Evolutionary conservation across 192 early-diverging fungal genomes (phyloP), one percentile per base, ranked within the genome.

Genomic region (Kappamyces sp.): DNA sequence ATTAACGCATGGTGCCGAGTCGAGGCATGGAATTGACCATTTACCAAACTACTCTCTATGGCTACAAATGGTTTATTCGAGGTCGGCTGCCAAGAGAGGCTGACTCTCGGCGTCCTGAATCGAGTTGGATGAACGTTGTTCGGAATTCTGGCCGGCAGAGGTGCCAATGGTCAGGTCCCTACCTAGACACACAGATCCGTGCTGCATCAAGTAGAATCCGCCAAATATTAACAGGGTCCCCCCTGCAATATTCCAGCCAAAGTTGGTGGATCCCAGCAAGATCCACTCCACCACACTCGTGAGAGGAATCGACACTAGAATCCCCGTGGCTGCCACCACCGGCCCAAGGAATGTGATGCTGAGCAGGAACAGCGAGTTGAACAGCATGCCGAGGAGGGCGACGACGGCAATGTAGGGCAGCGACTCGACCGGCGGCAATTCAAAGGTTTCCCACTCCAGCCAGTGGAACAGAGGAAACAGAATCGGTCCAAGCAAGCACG

Each of bases 301-400:
- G 13, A 40, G 34, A 2, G 57, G 57, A 58, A 58, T 58, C 46
- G 57, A 58, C 1, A 46, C 34, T 86, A 92, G 87, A 23, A 87
- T 76, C 31, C 88, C 90, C 23, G 90, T 74, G 47, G 88, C 75
- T 0, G 88, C 90, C 80, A 89, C 87, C 33, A 85, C 66, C 32
- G 78, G 78, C 35, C 72, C 84, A 3, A 83, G 85, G 47, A 89
- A 67, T 1, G 86, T 79, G 51, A 92, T 84, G 13, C 86, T 77
- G 32, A 85, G 79, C 86, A 92, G 85, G 61, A 87, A 86, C 34
- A 82, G 77, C 4, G 74, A 86, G 62, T 92, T 90, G 74, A 85
- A 92, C 10, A 82, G 66, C 15, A 92, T 71, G 34, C 87, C 89
- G 43, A 86, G 74, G 15, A 80, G 54, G 5, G 84, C 84, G 63